These are phyloP conservation scores for Fraxinus sp. DNA, from an alignment of 305 asterid species.

Conservation along the genomic window DNA sequence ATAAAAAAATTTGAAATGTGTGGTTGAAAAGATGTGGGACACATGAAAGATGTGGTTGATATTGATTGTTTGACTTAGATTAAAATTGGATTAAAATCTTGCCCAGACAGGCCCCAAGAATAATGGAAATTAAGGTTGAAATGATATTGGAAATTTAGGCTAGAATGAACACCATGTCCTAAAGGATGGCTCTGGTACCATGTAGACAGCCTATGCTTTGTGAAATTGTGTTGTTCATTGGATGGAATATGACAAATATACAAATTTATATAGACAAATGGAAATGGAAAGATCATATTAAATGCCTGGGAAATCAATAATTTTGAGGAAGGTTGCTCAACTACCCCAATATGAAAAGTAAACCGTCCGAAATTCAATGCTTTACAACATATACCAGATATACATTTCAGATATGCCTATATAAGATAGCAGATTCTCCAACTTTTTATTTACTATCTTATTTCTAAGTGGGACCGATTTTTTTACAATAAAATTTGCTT, in stretches of 20 bases:
- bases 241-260: too few species aligned
- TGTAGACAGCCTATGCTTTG: not conserved
- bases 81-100: too few species aligned
- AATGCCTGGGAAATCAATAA: not conserved
- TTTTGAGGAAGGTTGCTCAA: not conserved
- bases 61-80: too few species aligned
- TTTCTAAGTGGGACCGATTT: not conserved
- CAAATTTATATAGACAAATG: not conserved
- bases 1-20: too few species aligned
- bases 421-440: not conserved
- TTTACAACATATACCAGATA: not conserved
- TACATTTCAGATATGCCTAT: not conserved
- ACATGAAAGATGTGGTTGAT: too few species aligned
- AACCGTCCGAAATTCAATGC: not conserved
- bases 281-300: not conserved
- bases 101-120: not conserved
- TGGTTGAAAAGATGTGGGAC: too few species aligned
- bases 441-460: not conserved
- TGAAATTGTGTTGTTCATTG: not conserved
- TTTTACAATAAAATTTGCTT: not conserved
- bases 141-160: not conserved
- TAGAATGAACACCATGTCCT: not conserved
- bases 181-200: not conserved
- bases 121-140: not conserved
- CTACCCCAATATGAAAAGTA: not conserved